Percentiles rank a stretch among this genome's conserved stretches.
Evolutionary conservation across 805 yeast genomes (phyloP).

Genomic region (Hanseniaspora mollemarum): DNA sequence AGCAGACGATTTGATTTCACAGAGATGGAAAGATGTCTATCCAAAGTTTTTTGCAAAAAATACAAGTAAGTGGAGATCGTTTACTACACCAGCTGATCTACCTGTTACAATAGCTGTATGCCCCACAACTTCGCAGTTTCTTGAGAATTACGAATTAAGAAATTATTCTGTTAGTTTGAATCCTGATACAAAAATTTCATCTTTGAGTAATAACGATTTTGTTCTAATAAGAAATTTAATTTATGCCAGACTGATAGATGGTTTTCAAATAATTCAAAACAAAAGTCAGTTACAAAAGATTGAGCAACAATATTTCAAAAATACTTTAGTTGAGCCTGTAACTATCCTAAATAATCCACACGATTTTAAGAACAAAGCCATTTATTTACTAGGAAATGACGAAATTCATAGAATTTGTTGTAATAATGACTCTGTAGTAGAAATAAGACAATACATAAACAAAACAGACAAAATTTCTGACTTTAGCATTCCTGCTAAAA

Average conservation of each 20-base stretch:
- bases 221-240: conserved; percentile 79
- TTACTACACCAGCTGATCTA: conserved; percentile 84
- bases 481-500: conserved; percentile 33
- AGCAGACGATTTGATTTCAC: conserved; percentile 48
- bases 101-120: conserved; percentile 73
- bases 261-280: conserved; percentile 73
- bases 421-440: conserved; percentile 59
- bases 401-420: conserved; percentile 76
- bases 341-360: conserved; percentile 45
- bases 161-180: conserved; percentile 69
- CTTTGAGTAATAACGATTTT: conserved; percentile 22
- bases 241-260: conserved; percentile 65
- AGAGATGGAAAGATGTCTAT: conserved; percentile 86
- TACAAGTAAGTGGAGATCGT: conserved; percentile 81
- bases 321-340: conserved; percentile 39
- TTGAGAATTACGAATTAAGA: conserved; percentile 62
- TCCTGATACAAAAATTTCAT: conserved; percentile 39
- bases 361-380: conserved; percentile 44
- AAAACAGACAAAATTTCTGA: conserved; percentile 28
- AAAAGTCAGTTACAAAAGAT: conserved; percentile 5
- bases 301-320: conserved; percentile 27
- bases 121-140: conserved; percentile 59
- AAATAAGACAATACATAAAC: conserved; percentile 61
- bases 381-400: conserved; percentile 66
- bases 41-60: conserved; percentile 58